Conservation (phyloP, 768 basidiomycete genomes). For the Suillus clintonianus region DNA sequence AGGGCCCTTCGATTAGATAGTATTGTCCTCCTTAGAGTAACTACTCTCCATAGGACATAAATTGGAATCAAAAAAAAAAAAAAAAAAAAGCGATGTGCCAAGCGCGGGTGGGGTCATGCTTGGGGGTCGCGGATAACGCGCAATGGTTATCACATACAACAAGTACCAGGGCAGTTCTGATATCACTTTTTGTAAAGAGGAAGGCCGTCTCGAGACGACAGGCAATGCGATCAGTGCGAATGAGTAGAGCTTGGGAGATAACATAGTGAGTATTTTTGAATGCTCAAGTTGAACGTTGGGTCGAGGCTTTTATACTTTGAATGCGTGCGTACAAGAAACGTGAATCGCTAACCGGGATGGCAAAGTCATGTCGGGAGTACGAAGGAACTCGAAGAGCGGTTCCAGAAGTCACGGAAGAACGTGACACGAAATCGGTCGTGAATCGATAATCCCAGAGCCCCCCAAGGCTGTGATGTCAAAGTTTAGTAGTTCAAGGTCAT, state of each 20-base stretch:
- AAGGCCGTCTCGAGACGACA: slow-evolving; percentile 19
- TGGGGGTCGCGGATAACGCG: slow-evolving; percentile 20
- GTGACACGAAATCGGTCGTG: too few relatives aligned
- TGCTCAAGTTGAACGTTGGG: neutral
- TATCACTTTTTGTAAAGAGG: slow-evolving; percentile 24
- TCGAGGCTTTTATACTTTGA: neutral
- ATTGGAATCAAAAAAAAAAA: too few relatives aligned
- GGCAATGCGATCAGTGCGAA: neutral
- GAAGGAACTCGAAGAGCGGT: neutral
- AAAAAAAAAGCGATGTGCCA: too few relatives aligned
- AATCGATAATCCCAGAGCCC: too few relatives aligned
- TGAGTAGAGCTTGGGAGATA: neutral
- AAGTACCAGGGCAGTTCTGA: slow-evolving; percentile 17
- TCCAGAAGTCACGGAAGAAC: neutral
- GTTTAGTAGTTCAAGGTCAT: too few relatives aligned
- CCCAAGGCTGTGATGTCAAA: too few relatives aligned
- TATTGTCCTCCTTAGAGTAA: too few relatives aligned
- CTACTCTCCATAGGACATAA: too few relatives aligned
- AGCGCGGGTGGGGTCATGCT: slow-evolving; percentile 10
- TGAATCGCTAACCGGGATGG: neutral
- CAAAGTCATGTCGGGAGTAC: neutral
- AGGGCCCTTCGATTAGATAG: too few relatives aligned
- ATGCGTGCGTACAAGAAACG: neutral
- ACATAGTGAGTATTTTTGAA: neutral
- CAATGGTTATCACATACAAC: slow-evolving; percentile 11